Base-by-base conservation (phyloP, 2,329 filamentous ascomycete genomes). In the Epichloe sylvatica region DNA sequence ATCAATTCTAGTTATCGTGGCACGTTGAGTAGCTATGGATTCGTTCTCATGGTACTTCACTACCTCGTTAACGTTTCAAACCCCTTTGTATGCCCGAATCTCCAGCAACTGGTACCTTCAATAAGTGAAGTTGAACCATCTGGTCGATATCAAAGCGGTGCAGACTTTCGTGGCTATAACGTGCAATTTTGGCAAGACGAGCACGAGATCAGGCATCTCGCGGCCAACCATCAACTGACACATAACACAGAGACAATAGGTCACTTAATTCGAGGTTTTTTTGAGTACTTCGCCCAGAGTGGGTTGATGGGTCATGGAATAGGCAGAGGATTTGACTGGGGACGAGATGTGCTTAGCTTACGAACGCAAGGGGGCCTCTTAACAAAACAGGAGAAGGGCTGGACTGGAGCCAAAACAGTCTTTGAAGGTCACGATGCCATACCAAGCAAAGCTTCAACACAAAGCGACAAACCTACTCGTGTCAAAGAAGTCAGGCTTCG, bases 41-140 rank as follows among this genome's bases (percentile, higher is more conserved):
- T 91, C 65, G 87, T 92, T 5, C 70, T 95, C 38, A 94, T 96
- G 89, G 81, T 94, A 4, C 70, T 95, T 15, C 90, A 96, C 65
- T 95, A 91, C 60, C 76, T 95, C 33, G 80, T 92, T 60, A 94
- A 95, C 57, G 66, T 95, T 47, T 84, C 78, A 1, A 72, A 79
- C 45, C 89, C 90, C 0, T 87, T 88, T 49, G 84, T 96, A 17
- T 81, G 87, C 51, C 87, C 86, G 0, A 95, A 96, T 59, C 73
- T 96, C 2, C 88, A 94, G 61, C 67, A 73, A 49, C 70, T 75
- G 56, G 74, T 67, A 36, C 72, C 68, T 9, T 68, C 64, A 8
- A 69, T 69, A 11, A 67, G 66, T 37, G 61, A 61, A 13, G 59
- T 64, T 23, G 51, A 56, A 35, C 55, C 54, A 3, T 50, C 55